Conservation (phyloP, 176 grass and related monocot species). For the Avena atlantica region DNA sequence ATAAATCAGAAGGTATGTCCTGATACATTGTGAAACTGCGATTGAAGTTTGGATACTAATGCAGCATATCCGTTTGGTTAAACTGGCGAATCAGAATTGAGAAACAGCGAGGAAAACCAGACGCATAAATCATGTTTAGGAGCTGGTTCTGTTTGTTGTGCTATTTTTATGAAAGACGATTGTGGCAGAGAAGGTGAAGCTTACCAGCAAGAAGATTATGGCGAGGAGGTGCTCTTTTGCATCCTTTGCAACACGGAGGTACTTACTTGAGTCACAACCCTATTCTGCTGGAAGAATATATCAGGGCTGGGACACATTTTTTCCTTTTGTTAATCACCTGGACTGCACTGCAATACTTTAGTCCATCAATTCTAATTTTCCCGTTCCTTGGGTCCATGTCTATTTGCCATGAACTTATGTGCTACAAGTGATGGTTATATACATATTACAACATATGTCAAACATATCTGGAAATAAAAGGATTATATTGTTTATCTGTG, state of each 20-base stretch:
- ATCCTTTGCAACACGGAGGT: slow-evolving; percentile 94
- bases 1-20: slow-evolving; percentile 62
- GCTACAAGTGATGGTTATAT: background rate
- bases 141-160: slow-evolving; percentile 64
- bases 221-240: slow-evolving; percentile 92
- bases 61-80: slow-evolving; percentile 34
- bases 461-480: background rate
- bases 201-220: slow-evolving; percentile 66
- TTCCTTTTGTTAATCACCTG: slow-evolving; percentile 5
- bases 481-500: slow-evolving; percentile 7
- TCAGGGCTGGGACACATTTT: slow-evolving; percentile 2
- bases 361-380: slow-evolving; percentile 20
- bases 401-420: background rate
- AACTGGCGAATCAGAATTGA: slow-evolving; percentile 41
- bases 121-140: slow-evolving; percentile 67
- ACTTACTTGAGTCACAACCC: background rate
- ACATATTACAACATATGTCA: slow-evolving; percentile 20
- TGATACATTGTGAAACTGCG: slow-evolving; percentile 33
- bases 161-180: slow-evolving; percentile 81
- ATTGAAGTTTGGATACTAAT: slow-evolving; percentile 43
- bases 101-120: slow-evolving; percentile 12
- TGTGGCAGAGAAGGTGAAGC: slow-evolving; percentile 73
- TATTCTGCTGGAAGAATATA: background rate
- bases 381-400: background rate
- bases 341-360: background rate